Evolutionary conservation across 345 rosid species (phyloP).

Genomic region (Trapa bicornis): DNA sequence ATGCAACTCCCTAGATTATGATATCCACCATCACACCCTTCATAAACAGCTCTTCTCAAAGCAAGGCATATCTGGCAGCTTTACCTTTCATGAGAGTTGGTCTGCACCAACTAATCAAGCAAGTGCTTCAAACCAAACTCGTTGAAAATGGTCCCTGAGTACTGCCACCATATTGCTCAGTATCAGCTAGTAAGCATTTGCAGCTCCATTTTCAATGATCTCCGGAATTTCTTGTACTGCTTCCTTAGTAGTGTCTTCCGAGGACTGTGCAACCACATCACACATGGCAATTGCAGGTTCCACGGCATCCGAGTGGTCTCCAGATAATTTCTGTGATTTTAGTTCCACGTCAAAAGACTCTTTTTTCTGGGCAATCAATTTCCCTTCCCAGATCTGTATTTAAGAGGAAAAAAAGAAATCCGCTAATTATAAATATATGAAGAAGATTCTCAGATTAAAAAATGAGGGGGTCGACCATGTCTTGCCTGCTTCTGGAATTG

Average conservation of each 20-base stretch:
- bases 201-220: background rate
- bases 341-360: constrained; percentile 7
- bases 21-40: no score
- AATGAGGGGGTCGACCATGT: background rate
- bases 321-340: background rate
- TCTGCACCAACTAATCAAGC: no score
- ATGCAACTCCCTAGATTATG: no score
- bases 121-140: no score
- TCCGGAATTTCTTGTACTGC: background rate
- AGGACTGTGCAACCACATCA: constrained; percentile 1
- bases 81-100: no score
- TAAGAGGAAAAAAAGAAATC: background rate
- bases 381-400: constrained; percentile 14
- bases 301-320: constrained; percentile 3
- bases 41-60: no score
- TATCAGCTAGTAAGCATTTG: constrained; percentile 14
- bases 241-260: constrained; percentile 8
- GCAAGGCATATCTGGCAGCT: no score
- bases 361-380: constrained; percentile 6
- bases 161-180: background rate
- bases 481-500: constrained; percentile 17
- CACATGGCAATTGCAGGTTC: constrained; percentile 8
- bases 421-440: background rate
- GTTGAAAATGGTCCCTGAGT: background rate
- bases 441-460: no score